These are phyloP conservation scores for Aspergillus sp. DNA, from an alignment of 2,329 filamentous ascomycete genomes.

Conservation along the genomic window DNA sequence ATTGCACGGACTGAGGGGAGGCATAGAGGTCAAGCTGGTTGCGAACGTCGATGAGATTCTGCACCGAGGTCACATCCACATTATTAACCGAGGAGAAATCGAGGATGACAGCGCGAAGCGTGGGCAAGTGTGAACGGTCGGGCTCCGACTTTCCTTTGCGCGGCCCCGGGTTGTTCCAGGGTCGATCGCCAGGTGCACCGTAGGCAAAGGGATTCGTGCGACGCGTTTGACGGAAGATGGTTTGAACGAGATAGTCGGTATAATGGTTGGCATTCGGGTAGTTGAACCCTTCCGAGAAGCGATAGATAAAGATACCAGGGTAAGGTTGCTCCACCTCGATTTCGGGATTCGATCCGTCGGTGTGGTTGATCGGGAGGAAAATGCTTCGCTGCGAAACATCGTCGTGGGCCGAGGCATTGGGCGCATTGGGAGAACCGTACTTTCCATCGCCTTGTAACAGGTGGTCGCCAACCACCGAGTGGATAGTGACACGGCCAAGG, in stretches of 20 bases:
- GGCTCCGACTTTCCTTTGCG: slow-evolving; percentile 54
- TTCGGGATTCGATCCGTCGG: slow-evolving; percentile 86
- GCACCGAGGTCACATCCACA: slow-evolving; percentile 87
- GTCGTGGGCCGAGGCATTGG: slow-evolving; percentile 30
- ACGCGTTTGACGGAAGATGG: slow-evolving; percentile 69
- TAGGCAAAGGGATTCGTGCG: slow-evolving; percentile 72
- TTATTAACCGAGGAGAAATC: slow-evolving; percentile 95
- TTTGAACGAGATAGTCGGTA: slow-evolving; percentile 71
- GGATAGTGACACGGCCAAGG: slow-evolving; percentile 78
- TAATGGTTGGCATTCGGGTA: slow-evolving; percentile 93
- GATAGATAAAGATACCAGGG: slow-evolving; percentile 92
- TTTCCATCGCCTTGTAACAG: slow-evolving; percentile 64
- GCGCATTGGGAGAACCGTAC: slow-evolving; percentile 55
- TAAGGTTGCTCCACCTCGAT: slow-evolving; percentile 78
- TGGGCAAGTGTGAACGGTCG: slow-evolving; percentile 57
- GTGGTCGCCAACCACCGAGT: slow-evolving; percentile 78
- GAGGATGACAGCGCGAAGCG: slow-evolving; percentile 83
- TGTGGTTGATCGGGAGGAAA: slow-evolving; percentile 82
- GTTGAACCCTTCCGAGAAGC: slow-evolving; percentile 92
- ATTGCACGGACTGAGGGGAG: slow-evolving; percentile 78
- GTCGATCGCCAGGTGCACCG: slow-evolving; percentile 69
- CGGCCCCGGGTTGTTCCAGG: slow-evolving; percentile 92
- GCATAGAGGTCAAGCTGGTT: slow-evolving; percentile 90
- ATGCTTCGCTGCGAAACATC: slow-evolving; percentile 67
- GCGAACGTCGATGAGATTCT: slow-evolving; percentile 89